Percentiles rank a stretch among this genome's conserved stretches.
phyloP scores from a whole-genome alignment of 768 basidiomycete species.

The Albatrellus ellisii region DNA sequence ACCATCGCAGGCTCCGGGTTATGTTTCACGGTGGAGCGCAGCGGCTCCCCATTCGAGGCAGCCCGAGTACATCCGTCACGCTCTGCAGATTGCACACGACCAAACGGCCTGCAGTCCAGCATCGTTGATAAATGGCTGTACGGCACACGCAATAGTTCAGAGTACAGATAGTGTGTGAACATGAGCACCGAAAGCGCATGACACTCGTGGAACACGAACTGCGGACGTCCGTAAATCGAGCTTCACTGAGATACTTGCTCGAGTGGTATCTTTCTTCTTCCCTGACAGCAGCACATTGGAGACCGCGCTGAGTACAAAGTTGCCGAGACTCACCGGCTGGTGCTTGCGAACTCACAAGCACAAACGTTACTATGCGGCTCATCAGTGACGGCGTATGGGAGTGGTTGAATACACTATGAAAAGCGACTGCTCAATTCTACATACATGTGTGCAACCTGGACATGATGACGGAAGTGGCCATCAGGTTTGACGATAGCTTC shows the following conservation, averaged over 20 bases:
- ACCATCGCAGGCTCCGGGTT: constrained; percentile 34
- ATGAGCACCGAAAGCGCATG: constrained; percentile 59
- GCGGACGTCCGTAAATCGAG: constrained; percentile 1
- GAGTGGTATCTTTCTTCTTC: constrained; percentile 3
- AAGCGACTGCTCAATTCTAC: too few relatives aligned
- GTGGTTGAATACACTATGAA: neutral
- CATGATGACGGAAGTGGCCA: constrained; percentile 60
- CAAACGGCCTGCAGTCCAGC: constrained; percentile 29
- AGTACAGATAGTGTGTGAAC: constrained; percentile 80
- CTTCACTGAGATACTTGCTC: constrained; percentile 5
- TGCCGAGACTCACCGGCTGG: constrained; percentile 47
- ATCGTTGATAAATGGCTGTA: constrained; percentile 24
- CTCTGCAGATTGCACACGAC: constrained; percentile 52
- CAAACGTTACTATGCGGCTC: constrained; percentile 64
- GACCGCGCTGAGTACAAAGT: constrained; percentile 33
- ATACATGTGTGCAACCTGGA: constrained; percentile 72
- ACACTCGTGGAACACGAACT: constrained; percentile 38
- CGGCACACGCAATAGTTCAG: constrained; percentile 49
- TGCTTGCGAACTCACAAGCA: constrained; percentile 81
- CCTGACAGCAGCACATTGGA: constrained; percentile 27
- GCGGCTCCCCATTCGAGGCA: constrained; percentile 39
- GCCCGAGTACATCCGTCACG: constrained; percentile 43
- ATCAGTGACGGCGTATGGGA: constrained; percentile 47
- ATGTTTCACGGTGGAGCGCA: constrained; percentile 52
- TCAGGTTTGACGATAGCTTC: too few relatives aligned